Conservation (phyloP, 164 flowering plant genomes). For the Vitis labrusca region DNA sequence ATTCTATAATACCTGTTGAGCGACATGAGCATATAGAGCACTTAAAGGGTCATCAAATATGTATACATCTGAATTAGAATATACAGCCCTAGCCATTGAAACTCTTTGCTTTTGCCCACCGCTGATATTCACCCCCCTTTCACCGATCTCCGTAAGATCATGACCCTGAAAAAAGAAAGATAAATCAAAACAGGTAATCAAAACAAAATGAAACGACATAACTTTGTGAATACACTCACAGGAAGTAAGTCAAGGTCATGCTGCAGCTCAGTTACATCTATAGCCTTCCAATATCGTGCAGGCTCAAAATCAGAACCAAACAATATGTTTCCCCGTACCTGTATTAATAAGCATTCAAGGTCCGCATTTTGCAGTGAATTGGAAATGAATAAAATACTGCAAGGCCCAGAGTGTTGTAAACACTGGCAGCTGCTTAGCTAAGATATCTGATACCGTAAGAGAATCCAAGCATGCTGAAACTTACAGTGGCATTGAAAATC, state of each 20-base stretch:
- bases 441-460: no score
- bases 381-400: no score
- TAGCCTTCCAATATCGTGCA: slow-evolving; percentile 63
- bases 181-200: background rate
- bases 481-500: slow-evolving; percentile 97
- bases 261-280: slow-evolving; percentile 80
- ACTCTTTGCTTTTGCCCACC: slow-evolving; percentile 99
- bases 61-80: slow-evolving; percentile 87
- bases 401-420: no score
- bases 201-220: background rate
- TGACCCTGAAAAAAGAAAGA: slow-evolving; percentile 63
- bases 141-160: slow-evolving; percentile 99
- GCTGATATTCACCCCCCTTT: slow-evolving; percentile 97
- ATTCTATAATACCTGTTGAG: slow-evolving; percentile 62
- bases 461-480: slow-evolving; percentile 17
- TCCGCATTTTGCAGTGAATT: no score
- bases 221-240: slow-evolving; percentile 39
- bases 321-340: slow-evolving; percentile 94
- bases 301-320: slow-evolving; percentile 81
- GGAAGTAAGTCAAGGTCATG: slow-evolving; percentile 93
- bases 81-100: slow-evolving; percentile 97
- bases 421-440: no score
- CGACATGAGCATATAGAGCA: slow-evolving; percentile 98
- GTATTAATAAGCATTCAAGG: slow-evolving; percentile 4
- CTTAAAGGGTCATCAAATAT: slow-evolving; percentile 98